Conservation (phyloP, 2,329 filamentous ascomycete genomes). For the Colletotrichum costaricense region DNA sequence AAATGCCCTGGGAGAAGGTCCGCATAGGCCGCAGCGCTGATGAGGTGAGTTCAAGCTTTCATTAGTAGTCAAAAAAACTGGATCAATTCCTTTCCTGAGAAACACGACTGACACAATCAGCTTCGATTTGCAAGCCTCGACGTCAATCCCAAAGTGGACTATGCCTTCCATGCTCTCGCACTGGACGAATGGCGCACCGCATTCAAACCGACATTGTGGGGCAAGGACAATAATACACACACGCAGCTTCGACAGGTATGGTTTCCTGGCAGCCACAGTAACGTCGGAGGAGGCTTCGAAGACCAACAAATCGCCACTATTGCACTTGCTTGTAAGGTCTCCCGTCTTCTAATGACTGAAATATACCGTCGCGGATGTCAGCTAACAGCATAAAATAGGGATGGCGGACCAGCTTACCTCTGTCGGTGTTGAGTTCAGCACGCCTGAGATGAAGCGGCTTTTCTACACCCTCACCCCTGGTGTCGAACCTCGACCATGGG, state of each 20-base stretch:
- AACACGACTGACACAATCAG: not conserved
- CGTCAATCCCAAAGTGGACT: constrained; percentile 51
- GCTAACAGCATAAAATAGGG: constrained; percentile 13
- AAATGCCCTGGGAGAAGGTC: constrained; percentile 30
- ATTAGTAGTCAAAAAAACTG: fast-evolving
- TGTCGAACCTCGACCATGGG: constrained; percentile 35
- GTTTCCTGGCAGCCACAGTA: constrained; percentile 71
- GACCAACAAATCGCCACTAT: constrained; percentile 41
- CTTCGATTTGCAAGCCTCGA: constrained; percentile 36
- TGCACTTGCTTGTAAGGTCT: constrained; percentile 36
- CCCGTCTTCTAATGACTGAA: no score
- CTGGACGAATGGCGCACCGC: constrained; percentile 60
- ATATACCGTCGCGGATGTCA: no score
- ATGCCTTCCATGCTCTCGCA: constrained; percentile 67
- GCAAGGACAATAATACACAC: constrained; percentile 27
- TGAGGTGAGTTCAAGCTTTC: not conserved
- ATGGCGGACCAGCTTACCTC: constrained; percentile 41
- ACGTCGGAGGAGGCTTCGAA: constrained; percentile 68
- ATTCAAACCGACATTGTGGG: constrained; percentile 46
- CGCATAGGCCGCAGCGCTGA: constrained; percentile 19
- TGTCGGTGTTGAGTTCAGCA: constrained; percentile 40
- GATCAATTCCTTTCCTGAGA: no score
- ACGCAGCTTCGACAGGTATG: constrained; percentile 46
- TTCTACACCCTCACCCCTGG: constrained; percentile 35
- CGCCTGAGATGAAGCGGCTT: constrained; percentile 36